Evolutionary conservation across 2,329 filamentous ascomycete genomes (phyloP), one percentile per base, ranked within the genome.

Genomic region (Fusarium sp.): DNA sequence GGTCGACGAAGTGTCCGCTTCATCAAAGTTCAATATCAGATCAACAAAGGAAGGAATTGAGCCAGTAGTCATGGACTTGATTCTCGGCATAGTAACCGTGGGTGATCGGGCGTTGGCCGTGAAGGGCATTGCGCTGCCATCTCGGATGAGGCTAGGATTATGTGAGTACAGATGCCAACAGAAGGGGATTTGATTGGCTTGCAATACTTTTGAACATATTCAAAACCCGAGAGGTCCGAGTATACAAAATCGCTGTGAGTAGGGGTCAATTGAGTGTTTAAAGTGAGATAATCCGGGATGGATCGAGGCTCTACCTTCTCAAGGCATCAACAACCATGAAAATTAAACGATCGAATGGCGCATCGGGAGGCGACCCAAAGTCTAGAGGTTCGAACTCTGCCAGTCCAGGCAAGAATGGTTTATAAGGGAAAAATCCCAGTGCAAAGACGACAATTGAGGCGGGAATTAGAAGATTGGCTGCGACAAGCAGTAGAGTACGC

Each of bases 321-420:
- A 99, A 80, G 23, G 96, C 95, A 85, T 99, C 96, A 27, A 99
- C 92, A 8, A 99, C 94, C 95, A 99, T 98, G 78, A 99, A 97
- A 54, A 99, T 84, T 53, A 98, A 83, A 74, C 91, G 94, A 79
- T 98, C 89, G 78, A 99, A 99, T 0, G 91, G 89, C 33, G 92
- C 86, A 48, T 84, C 79, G 4, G 91, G 89, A 8, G 84, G 84
- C 46, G 80, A 74, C 20, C 82, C 88, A 81, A 86, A 84, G 46
- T 83, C 80, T 27, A 86, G 76, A 49, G 85, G 75, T 65, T 88
- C 85, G 78, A 90, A 92, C 66, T 86, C 82, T 11, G 96, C 94
- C 46, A 97, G 82, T 6, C 96, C 96, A 13, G 94, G 89, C 47
- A 99, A 85, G 70, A 97, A 91, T 4, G 96, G 94, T 76, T 99